These are phyloP conservation scores for Candida nanaspora DNA, from an alignment of 805 yeast genomes.

Conservation along the genomic window DNA sequence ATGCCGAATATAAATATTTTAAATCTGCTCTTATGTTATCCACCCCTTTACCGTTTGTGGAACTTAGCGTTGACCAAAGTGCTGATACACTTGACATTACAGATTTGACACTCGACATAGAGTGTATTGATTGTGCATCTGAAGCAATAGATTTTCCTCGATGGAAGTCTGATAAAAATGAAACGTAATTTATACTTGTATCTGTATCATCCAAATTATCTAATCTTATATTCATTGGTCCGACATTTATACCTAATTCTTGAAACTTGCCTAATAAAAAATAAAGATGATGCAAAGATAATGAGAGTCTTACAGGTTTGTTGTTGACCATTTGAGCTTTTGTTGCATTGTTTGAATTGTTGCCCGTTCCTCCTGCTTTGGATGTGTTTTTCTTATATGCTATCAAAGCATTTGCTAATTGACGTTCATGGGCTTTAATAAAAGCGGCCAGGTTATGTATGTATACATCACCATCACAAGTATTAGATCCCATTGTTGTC, in stretches of 20 bases:
- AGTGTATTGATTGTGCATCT: constrained; percentile 42
- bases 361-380: constrained; percentile 2
- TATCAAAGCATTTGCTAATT: constrained; percentile 50
- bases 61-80: constrained; percentile 28
- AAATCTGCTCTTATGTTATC: constrained; percentile 36
- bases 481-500: constrained; percentile 20
- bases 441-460: constrained; percentile 47
- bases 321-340: constrained; percentile 5
- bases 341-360: constrained; percentile 1
- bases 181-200: constrained; percentile 43
- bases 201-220: constrained; percentile 48
- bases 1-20: constrained; percentile 52
- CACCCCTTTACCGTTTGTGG: constrained; percentile 34
- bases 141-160: constrained; percentile 26
- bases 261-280: constrained; percentile 52
- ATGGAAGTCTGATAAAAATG: constrained; percentile 52
- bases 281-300: constrained; percentile 59
- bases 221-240: constrained; percentile 54
- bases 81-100: constrained; percentile 40
- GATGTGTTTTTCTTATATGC: constrained; percentile 39
- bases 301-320: constrained; percentile 49
- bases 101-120: constrained; percentile 52
- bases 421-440: constrained; percentile 49
- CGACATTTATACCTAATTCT: constrained; percentile 41
- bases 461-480: constrained; percentile 52